A percentile compares a stretch with the other conserved stretches of the same genome.
Conservation (phyloP, 805 yeast species). For the Barnettozyma populi region DNA sequence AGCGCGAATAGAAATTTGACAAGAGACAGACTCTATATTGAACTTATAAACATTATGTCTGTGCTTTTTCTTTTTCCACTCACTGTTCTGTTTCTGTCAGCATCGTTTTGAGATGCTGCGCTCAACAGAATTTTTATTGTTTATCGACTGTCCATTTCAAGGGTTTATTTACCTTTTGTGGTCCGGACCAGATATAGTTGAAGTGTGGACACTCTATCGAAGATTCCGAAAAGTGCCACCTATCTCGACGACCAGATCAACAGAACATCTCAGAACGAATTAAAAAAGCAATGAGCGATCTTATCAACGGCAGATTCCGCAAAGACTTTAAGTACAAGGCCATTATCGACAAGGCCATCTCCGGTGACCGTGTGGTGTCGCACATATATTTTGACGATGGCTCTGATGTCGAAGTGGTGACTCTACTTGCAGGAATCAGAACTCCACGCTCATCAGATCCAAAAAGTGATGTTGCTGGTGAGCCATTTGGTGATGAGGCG, state of each 20-base stretch:
- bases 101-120: no score
- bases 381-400: conserved; percentile 44
- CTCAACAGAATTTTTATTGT: no score
- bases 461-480: conserved; percentile 34
- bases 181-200: not conserved
- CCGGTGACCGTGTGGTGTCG: conserved; percentile 72
- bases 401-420: conserved; percentile 53
- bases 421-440: conserved; percentile 68
- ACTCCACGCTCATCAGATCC: conserved; percentile 60
- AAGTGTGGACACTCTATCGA: not conserved
- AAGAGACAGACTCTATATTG: no score
- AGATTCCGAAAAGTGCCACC: no score
- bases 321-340: conserved; percentile 31
- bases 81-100: no score
- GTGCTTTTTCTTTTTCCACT: no score
- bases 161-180: not conserved
- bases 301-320: conserved; percentile 24
- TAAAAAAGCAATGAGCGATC: conserved; percentile 12
- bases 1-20: no score
- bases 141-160: not conserved
- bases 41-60: no score
- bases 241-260: not conserved
- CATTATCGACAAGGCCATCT: conserved; percentile 68
- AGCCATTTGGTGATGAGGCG: conserved; percentile 64
- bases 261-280: not conserved